Conservation (phyloP, 2,329 filamentous ascomycete species). For the Fusarium sp. region DNA sequence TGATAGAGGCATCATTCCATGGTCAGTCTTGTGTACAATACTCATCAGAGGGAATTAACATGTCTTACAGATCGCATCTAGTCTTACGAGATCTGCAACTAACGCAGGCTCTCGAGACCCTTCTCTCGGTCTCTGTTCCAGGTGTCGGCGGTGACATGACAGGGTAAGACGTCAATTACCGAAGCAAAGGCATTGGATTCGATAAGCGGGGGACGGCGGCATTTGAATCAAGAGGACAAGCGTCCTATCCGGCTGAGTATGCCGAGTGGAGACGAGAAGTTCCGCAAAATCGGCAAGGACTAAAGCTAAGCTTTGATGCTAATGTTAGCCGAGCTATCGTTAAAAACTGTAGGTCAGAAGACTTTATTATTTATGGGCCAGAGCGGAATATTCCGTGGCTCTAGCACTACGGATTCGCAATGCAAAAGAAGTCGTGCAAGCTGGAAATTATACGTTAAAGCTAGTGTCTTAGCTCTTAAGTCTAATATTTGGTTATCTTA, state of each 20-base stretch:
- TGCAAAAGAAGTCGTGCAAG: too few relatives aligned
- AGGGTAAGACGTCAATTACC: conserved; percentile 13
- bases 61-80: conserved; percentile 36
- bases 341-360: too few relatives aligned
- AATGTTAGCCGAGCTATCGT: too few relatives aligned
- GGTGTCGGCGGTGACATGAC: conserved; percentile 11
- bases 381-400: too few relatives aligned
- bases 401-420: too few relatives aligned
- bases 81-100: conserved; percentile 39
- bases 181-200: neutral
- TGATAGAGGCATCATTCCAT: conserved; percentile 14
- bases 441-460: too few relatives aligned
- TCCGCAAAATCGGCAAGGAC: neutral
- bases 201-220: conserved; percentile 10
- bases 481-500: too few relatives aligned
- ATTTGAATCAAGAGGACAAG: conserved; percentile 11
- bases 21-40: neutral
- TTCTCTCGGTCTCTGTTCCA: conserved; percentile 30
- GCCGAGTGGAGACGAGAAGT: neutral
- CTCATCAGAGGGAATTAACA: too few relatives aligned
- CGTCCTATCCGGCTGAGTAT: neutral
- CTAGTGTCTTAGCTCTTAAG: too few relatives aligned
- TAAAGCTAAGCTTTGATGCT: too few relatives aligned
- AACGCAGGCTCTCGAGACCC: conserved; percentile 37
- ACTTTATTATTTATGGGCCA: too few relatives aligned